Conservation (phyloP, 1,284 basidiomycete genomes). For the Fomes fomentarius region DNA sequence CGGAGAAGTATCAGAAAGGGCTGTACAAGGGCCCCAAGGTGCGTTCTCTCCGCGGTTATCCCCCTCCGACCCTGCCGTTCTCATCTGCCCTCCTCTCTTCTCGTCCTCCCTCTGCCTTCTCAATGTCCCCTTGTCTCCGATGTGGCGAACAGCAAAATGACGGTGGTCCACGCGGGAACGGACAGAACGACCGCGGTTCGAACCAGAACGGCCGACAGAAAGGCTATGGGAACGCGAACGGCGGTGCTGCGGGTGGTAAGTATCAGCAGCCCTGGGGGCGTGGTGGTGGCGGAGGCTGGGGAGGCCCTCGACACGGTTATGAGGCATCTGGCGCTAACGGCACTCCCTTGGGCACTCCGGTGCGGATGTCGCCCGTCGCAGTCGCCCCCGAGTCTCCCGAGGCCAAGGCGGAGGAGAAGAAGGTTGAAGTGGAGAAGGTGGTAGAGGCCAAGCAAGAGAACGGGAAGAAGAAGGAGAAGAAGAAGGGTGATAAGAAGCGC, state of each 20-base stretch:
- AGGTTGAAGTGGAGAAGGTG: not conserved
- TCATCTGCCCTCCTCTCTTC: not conserved
- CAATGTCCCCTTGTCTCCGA: not conserved
- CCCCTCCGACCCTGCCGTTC: not conserved
- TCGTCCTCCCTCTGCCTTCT: not conserved
- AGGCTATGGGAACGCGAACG: slow-evolving; percentile 8
- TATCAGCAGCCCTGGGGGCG: slow-evolving; percentile 31
- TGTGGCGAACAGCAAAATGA: slow-evolving; percentile 23
- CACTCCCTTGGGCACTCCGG: slow-evolving; percentile 68
- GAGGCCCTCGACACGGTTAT: slow-evolving; percentile 28
- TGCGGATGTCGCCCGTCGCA: slow-evolving; percentile 48
- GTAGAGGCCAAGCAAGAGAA: slow-evolving; percentile 8
- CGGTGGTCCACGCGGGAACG: slow-evolving; percentile 20
- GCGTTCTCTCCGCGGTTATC: slow-evolving; percentile 8
- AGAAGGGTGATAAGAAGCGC: slow-evolving; percentile 34
- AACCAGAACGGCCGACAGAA: slow-evolving; percentile 7
- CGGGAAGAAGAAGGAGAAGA: slow-evolving; percentile 20
- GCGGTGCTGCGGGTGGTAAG: slow-evolving; percentile 25
- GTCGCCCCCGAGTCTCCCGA: slow-evolving; percentile 16
- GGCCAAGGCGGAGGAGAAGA: slow-evolving; percentile 1
- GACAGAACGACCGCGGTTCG: slow-evolving; percentile 2
- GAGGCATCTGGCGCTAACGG: slow-evolving; percentile 66
- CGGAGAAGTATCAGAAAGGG: slow-evolving; percentile 89
- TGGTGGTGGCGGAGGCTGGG: slow-evolving; percentile 19
- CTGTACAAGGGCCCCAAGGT: slow-evolving; percentile 81